phyloP scores from a whole-genome alignment of 1,139 yeast species.

The Taphrina confusa region DNA sequence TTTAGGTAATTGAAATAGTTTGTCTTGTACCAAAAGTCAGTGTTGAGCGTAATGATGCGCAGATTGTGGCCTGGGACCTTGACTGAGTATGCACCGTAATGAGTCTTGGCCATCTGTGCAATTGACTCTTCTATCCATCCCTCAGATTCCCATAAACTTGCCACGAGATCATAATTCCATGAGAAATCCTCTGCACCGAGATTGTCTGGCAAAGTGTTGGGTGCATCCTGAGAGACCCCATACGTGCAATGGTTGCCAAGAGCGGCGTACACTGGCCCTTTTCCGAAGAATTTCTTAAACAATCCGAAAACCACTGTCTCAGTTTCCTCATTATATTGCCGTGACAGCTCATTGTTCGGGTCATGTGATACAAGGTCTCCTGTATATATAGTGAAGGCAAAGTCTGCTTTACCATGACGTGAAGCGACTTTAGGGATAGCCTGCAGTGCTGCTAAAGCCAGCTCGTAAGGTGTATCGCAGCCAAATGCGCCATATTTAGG shows the following conservation, averaged over 20 bases:
- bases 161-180: slow-evolving; percentile 64
- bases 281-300: slow-evolving; percentile 57
- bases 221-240: slow-evolving; percentile 72
- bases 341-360: slow-evolving; percentile 52
- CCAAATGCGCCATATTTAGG: slow-evolving; percentile 58
- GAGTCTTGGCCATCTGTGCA: slow-evolving; percentile 47
- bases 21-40: slow-evolving; percentile 65
- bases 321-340: slow-evolving; percentile 55
- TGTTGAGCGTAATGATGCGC: slow-evolving; percentile 64
- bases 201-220: slow-evolving; percentile 52
- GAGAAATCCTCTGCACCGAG: slow-evolving; percentile 52
- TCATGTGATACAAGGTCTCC: slow-evolving; percentile 68
- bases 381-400: slow-evolving; percentile 63
- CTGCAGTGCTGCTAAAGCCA: slow-evolving; percentile 58
- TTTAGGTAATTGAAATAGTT: slow-evolving; percentile 66
- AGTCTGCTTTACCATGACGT: slow-evolving; percentile 44
- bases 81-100: slow-evolving; percentile 65
- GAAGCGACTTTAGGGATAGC: slow-evolving; percentile 47
- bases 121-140: slow-evolving; percentile 44
- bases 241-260: slow-evolving; percentile 74
- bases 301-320: slow-evolving; percentile 57
- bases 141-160: slow-evolving; percentile 55
- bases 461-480: slow-evolving; percentile 63
- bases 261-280: slow-evolving; percentile 63
- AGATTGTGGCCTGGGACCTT: slow-evolving; percentile 57